Conservation (phyloP, 495 filamentous ascomycete genomes). For the Tuber brumale region DNA sequence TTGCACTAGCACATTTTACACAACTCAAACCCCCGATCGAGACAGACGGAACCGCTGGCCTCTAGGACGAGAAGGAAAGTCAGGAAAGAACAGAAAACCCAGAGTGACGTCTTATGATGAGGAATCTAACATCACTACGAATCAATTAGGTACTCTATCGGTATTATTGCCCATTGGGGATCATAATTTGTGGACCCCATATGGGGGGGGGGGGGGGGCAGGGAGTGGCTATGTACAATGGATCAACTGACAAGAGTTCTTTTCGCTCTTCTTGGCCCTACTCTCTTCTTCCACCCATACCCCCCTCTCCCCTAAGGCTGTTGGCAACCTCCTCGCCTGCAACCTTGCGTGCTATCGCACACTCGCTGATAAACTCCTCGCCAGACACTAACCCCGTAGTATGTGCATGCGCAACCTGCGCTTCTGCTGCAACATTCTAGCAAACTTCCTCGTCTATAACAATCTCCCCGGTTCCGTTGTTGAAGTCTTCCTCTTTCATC, state of each 20-base stretch:
- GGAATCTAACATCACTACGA: background rate
- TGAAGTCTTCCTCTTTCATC: slow-evolving; percentile 30
- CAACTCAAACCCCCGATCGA: background rate
- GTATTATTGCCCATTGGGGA: background rate
- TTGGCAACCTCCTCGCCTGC: slow-evolving; percentile 18
- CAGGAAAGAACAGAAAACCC: background rate
- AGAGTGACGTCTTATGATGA: background rate
- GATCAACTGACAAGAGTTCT: background rate
- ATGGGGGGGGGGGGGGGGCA: too few relatives aligned
- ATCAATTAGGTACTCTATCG: background rate
- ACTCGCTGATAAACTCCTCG: slow-evolving; percentile 27
- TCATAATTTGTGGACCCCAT: background rate
- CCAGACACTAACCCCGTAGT: slow-evolving; percentile 8
- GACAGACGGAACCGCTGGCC: background rate
- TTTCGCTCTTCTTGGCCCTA: background rate
- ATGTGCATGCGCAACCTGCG: slow-evolving; percentile 17
- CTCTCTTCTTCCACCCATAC: background rate
- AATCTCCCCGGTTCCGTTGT: slow-evolving; percentile 27
- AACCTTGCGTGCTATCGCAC: slow-evolving; percentile 19
- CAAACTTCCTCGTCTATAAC: slow-evolving; percentile 28
- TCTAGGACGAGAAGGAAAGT: background rate
- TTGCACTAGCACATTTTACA: background rate
- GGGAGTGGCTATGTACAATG: background rate
- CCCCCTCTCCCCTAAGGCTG: background rate
- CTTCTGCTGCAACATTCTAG: slow-evolving; percentile 23